These are phyloP conservation scores for Acacia melanoxylon DNA, from an alignment of 306 rosid species.

Conservation along the genomic window DNA sequence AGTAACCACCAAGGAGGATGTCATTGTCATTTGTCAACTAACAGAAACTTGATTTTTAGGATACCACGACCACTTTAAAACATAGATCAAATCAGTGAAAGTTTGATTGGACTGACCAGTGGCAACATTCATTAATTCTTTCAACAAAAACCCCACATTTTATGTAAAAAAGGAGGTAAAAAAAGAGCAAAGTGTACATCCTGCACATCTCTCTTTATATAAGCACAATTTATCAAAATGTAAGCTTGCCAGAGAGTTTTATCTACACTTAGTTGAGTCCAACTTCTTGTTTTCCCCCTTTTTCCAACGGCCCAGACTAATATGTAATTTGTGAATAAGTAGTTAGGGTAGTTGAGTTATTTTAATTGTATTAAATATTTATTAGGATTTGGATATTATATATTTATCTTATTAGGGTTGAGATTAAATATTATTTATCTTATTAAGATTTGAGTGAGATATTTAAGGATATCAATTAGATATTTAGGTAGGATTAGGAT, in stretches of 20 bases:
- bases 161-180: not conserved
- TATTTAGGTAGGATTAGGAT: too few species aligned
- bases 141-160: not conserved
- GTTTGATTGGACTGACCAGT: not conserved
- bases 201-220: not conserved
- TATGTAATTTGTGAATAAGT: too few species aligned
- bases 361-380: too few species aligned
- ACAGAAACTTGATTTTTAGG: not conserved
- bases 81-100: not conserved
- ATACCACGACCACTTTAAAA: not conserved
- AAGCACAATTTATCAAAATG: not conserved
- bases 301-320: constrained; percentile 5
- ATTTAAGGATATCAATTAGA: too few species aligned
- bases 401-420: too few species aligned
- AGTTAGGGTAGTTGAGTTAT: too few species aligned
- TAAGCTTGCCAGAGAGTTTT: not conserved
- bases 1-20: not conserved
- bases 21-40: too few species aligned
- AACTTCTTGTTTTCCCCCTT: not conserved
- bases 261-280: not conserved
- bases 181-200: not conserved
- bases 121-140: not conserved
- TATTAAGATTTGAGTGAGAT: too few species aligned
- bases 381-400: too few species aligned
- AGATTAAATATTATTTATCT: too few species aligned